phyloP scores from a whole-genome alignment of 2,329 filamentous ascomycete genomes.

The Monilinia polystroma region DNA sequence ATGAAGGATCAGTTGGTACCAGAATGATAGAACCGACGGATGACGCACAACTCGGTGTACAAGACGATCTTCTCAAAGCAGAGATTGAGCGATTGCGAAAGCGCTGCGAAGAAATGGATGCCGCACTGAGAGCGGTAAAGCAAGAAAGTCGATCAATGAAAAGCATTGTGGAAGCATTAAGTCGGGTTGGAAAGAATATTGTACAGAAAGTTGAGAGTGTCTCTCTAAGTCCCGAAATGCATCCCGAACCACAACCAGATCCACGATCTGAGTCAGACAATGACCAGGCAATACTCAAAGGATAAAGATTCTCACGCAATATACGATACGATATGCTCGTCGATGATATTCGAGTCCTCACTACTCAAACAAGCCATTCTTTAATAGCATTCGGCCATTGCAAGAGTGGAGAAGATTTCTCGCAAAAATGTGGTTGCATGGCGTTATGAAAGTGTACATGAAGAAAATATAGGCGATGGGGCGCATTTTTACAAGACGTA shows the following conservation, averaged over 20 bases:
- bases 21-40: slow-evolving; percentile 11
- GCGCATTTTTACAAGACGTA: background rate
- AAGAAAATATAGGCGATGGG: background rate
- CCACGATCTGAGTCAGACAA: background rate
- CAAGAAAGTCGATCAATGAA: slow-evolving; percentile 37
- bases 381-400: slow-evolving; percentile 1
- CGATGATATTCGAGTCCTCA: background rate
- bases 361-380: background rate
- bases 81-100: slow-evolving; percentile 34
- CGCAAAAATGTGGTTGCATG: background rate
- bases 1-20: slow-evolving; percentile 23
- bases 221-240: slow-evolving; percentile 1
- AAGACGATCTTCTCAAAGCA: slow-evolving; percentile 29
- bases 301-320: background rate
- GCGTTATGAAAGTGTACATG: background rate
- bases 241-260: background rate
- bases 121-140: slow-evolving; percentile 31
- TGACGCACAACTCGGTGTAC: background rate
- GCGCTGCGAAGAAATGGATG: slow-evolving; percentile 35
- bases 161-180: slow-evolving; percentile 32
- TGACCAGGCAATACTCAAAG: background rate
- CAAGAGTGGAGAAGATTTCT: background rate
- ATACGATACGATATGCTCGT: background rate
- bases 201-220: slow-evolving; percentile 19
- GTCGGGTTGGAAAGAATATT: slow-evolving; percentile 27